Evolutionary conservation across 2,329 filamentous ascomycete genomes (phyloP), one percentile per base, ranked within the genome.

Genomic region (Penicillium glabrum): DNA sequence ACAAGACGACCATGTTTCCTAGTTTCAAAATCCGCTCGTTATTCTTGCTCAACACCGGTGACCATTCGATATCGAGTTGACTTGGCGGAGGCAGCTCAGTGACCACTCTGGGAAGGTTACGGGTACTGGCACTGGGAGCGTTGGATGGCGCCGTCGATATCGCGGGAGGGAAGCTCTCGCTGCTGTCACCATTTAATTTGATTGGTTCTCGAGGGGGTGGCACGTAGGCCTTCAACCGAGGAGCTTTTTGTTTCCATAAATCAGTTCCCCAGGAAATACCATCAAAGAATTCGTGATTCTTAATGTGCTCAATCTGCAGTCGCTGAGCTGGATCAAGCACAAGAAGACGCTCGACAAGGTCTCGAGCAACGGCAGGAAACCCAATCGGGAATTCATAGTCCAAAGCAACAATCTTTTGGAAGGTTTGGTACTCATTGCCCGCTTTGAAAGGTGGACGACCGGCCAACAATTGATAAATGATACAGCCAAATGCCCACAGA

Each of bases 1-100:
- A 89, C 39, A 90, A 82, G 8, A 99, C 93, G 74, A 92, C 85
- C 61, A 97, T 79, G 68, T 99, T 96, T 2, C 95, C 95, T 23
- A 99, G 81, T 73, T 96, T 97, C 61, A 99, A 75, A 64, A 99
- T 99, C 35, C 95, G 86, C 75, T 99, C 95, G 69, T 98, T 97
- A 58, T 86, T 88, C 68, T 88, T 87, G 10, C 90, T 97, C 54
- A 99, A 80, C 5, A 99, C 93, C 1, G 95, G 95, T 0, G 93
- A 97, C 95, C 95, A 99, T 75, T 99, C 95, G 56, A 99, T 96
- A 70, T 99, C 95, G 26, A 99, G 80, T 73, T 98, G 95, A 50
- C 90, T 96, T 0, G 95, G 95, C n/a, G 95, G 93, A 16, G 95
- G 92, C 10, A 99, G 82, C 73, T 99, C 95, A 1, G 95, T 98